Base-by-base conservation (phyloP, 768 basidiomycete genomes). In the Kwoniella dendrophila region DNA sequence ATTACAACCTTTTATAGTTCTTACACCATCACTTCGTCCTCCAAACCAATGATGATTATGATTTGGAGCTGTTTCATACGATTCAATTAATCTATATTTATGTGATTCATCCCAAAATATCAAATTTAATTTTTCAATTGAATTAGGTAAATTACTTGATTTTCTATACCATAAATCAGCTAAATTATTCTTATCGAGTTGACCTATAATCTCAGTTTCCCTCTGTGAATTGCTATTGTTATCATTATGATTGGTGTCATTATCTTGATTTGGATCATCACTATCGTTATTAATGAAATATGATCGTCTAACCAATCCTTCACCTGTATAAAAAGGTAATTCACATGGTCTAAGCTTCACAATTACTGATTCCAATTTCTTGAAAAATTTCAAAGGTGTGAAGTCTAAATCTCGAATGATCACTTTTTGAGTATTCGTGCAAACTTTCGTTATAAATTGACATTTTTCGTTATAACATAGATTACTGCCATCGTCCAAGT, bases 21-120 rank as follows among this genome's bases (percentile, higher is more conserved):
- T n/a, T n/a, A n/a, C n/a, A 34, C 10, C 20, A 40, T 29, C 3
- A 45, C 16, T 38, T 5, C 51, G 16, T 18, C 29, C 45, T 36
- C 36, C 29, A 20, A 14, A 41, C 24, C 40, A 60, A 18, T 20
- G n/a, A 16, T 8, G 10, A 16, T n/a, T 18, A 7, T 41, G 24
- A 14, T 12, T n/a, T 16, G 26, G 20, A n/a, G 34, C 16, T 2
- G 27, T n/a, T 43, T 60, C 40, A n/a, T 60, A 60, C 11, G 50
- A 40, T 5, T 60, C 59, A 5, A 51, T 20, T 16, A 50, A n/a
- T n/a, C n/a, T 49, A 22, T 45, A 49, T 33, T 18, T 5, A 47
- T 60, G 59, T 14, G 30, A 18, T 26, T 60, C 59, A 32, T 60
- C 59, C 59, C 59, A 60, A 50, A 50, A 60, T 0, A 60, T 22